Base-by-base conservation (phyloP, 129 eudicot species). In the Tagetes patula region DNA sequence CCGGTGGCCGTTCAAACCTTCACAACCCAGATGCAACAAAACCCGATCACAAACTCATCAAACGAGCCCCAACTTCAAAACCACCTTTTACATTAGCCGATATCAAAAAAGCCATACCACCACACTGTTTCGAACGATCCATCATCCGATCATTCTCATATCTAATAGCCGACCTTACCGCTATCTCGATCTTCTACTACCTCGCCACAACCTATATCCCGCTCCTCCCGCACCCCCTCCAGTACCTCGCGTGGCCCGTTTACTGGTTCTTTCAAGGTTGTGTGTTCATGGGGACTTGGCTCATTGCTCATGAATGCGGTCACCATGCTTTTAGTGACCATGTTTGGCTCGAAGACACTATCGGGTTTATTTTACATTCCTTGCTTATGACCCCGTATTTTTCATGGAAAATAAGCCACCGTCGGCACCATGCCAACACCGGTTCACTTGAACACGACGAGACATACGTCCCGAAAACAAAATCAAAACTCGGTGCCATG, bases 221-320 rank as follows among this genome's bases (percentile, higher is more conserved):
- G 3, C 77, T 60, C 68, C 89, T 85, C 47, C 89, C 89, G 6
- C 74, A 68, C 62, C 82, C 86, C 32, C 77, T 82, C 20, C 42
- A 66, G 3, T 85, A 82, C 78, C 45, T 85, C 2, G 89, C 86
- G n/a, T 85, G 89, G 89, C 84, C 86, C 2, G 9, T 82, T 46
- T 85, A 85, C 45, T 70, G 84, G 79, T 46, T 68, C 60, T 37
- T 77, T 61, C 78, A 82, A 76, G 89, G 89, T 32, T 85, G 86
- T 39, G 77, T 82, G 32, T 76, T 85, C 13, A 79, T 84, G 65
- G 89, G 84, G 1, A 70, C 82, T 12, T 85, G 89, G 89, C 78
- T 85, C 37, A 72, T 85, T 4, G 89, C 84, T 52, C 89, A 85
- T 43, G 89, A 85, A 70, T 85, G 89, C 3, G 89, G 89, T 61